Evolutionary conservation across 1,284 basidiomycete species (phyloP).

Genomic region (Veloboletus limbatus): DNA sequence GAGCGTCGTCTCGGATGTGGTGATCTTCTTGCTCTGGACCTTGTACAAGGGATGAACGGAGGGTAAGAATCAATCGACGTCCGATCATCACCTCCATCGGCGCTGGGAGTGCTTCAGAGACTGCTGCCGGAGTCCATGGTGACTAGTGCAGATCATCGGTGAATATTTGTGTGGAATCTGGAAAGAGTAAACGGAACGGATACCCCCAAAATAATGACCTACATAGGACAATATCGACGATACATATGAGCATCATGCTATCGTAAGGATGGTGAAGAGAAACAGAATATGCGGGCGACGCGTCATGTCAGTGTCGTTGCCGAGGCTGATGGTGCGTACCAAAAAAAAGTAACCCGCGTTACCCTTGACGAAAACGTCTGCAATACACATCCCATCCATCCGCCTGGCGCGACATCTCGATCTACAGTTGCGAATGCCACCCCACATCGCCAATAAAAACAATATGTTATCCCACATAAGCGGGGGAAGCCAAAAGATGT

Average conservation of each 20-base stretch:
- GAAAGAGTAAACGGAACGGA: no score
- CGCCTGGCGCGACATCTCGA: not conserved
- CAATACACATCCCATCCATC: not conserved
- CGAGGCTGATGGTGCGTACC: constrained; percentile 7
- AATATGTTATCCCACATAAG: constrained; percentile 11
- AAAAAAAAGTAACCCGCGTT: constrained; percentile 18
- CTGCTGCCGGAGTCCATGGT: no score
- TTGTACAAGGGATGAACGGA: constrained; percentile 2
- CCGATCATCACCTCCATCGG: constrained; percentile 5
- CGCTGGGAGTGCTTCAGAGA: constrained; percentile 8
- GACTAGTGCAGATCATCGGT: no score
- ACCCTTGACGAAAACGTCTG: constrained; percentile 11
- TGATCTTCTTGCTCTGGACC: not conserved
- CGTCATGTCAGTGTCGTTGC: not conserved
- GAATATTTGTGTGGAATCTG: no score
- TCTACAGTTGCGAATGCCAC: constrained; percentile 4
- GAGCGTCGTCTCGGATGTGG: not conserved
- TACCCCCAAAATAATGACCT: constrained; percentile 10
- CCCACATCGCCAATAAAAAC: constrained; percentile 13
- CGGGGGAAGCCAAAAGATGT: constrained; percentile 18
- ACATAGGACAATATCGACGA: constrained; percentile 9
- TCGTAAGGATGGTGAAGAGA: not conserved
- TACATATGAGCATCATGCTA: constrained; percentile 12
- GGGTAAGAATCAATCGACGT: constrained; percentile 11
- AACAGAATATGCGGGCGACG: not conserved